phyloP scores from a whole-genome alignment of 2,329 filamentous ascomycete genomes.

The Elsinoe perseae region DNA sequence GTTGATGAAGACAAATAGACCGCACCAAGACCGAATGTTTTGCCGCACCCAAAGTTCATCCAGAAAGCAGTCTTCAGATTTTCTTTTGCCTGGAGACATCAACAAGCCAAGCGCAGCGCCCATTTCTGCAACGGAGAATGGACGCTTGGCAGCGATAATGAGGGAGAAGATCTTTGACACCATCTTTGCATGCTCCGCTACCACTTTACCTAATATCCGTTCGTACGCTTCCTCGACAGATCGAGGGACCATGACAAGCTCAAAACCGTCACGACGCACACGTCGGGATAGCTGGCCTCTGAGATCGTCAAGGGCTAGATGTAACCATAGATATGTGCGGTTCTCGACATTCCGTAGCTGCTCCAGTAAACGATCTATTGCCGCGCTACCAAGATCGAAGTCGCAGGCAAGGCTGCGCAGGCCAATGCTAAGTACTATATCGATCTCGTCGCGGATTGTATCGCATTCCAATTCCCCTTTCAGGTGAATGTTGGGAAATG shows the following conservation, averaged over 20 bases:
- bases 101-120: not conserved
- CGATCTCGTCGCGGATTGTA: slow-evolving; percentile 14
- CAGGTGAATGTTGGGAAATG: slow-evolving; percentile 14
- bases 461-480: slow-evolving; percentile 19
- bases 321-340: slow-evolving; percentile 10
- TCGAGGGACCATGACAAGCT: not conserved
- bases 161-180: not conserved
- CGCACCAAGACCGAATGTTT: not conserved
- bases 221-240: not conserved
- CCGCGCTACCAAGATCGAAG: not conserved
- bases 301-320: not conserved
- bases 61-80: not conserved
- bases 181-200: not conserved
- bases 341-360: not conserved
- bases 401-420: not conserved
- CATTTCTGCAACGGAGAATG: not conserved
- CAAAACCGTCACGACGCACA: not conserved
- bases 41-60: slow-evolving; percentile 21
- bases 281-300: not conserved
- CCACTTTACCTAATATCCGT: not conserved
- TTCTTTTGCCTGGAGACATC: not conserved
- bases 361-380: not conserved
- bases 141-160: not conserved
- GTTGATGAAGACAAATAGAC: slow-evolving; percentile 4
- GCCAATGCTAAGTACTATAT: not conserved